Percentiles rank a stretch among this genome's conserved stretches.
Conservation (phyloP, 2,329 filamentous ascomycete genomes). For the Apiospora pterosperma region DNA sequence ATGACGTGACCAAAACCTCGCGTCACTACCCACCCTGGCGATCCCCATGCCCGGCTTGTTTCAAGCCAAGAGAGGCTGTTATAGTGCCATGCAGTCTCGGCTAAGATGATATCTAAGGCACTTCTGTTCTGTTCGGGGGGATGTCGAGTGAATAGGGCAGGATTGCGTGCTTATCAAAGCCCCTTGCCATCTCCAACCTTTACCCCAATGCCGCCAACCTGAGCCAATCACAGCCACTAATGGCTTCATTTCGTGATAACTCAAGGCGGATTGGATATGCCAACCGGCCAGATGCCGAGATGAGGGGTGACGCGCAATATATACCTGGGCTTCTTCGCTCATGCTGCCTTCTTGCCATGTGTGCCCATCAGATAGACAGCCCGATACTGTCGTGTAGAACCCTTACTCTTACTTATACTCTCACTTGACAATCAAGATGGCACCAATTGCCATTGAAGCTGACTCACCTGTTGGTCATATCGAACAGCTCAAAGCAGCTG, state of each 20-base stretch:
- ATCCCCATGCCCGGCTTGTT: background rate
- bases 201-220: background rate
- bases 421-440: constrained; percentile 15
- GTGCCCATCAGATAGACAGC: background rate
- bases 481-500: constrained; percentile 18
- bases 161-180: background rate
- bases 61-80: background rate
- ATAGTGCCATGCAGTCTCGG: background rate
- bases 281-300: background rate
- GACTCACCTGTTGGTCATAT: constrained; percentile 15
- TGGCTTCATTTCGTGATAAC: background rate
- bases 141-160: background rate
- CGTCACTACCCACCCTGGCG: background rate
- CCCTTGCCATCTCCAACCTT: background rate
- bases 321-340: background rate
- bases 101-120: background rate
- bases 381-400: background rate
- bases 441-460: constrained; percentile 22
- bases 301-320: background rate
- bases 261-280: background rate
- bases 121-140: background rate
- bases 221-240: background rate
- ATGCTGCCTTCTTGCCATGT: background rate
- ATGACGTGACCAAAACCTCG: background rate
- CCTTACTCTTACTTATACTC: background rate